Evolutionary conservation across 108 stramenopile species (phyloP).

Genomic region (Cyclotella cryptica): DNA sequence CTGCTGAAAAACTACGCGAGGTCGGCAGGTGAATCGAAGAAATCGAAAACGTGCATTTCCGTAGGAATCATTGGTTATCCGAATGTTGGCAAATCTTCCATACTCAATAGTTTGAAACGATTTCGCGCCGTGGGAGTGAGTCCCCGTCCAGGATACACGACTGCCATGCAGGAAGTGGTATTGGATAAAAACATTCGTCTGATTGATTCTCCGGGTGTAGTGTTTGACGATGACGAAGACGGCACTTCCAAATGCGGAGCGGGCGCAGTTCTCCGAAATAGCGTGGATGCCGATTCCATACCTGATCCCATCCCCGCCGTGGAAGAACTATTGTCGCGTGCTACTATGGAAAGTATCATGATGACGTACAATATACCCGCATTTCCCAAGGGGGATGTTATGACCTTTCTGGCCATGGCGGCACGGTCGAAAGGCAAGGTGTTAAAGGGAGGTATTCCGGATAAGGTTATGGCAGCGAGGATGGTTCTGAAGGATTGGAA

Average conservation of each 20-base stretch:
- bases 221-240: slow-evolving; percentile 89
- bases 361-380: slow-evolving; percentile 95
- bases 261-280: slow-evolving; percentile 85
- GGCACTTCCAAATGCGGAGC: slow-evolving; percentile 63
- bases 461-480: slow-evolving; percentile 91
- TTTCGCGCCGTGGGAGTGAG: slow-evolving; percentile 94
- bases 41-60: slow-evolving; percentile 89
- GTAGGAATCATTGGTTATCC: slow-evolving; percentile 91
- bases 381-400: slow-evolving; percentile 78
- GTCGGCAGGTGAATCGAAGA: slow-evolving; percentile 59
- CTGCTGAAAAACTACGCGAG: slow-evolving; percentile 99
- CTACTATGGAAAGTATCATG: slow-evolving; percentile 88
- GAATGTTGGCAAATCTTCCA: slow-evolving; percentile 95
- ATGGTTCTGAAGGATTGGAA: slow-evolving; percentile 98
- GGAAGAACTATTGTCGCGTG: slow-evolving; percentile 83
- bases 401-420: slow-evolving; percentile 95
- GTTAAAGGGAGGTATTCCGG: slow-evolving; percentile 95
- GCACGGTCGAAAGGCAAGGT: slow-evolving; percentile 92
- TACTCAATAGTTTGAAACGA: slow-evolving; percentile 96
- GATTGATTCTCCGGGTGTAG: slow-evolving; percentile 98
- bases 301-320: slow-evolving; percentile 94
- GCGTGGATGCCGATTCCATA: slow-evolving; percentile 94
- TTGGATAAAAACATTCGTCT: slow-evolving; percentile 96
- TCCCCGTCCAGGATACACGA: slow-evolving; percentile 96
- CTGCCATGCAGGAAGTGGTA: slow-evolving; percentile 95